Evolutionary conservation across 2,329 filamentous ascomycete genomes (phyloP), one percentile per base, ranked within the genome.

Genomic region (Trichoderma citrinoviride): DNA sequence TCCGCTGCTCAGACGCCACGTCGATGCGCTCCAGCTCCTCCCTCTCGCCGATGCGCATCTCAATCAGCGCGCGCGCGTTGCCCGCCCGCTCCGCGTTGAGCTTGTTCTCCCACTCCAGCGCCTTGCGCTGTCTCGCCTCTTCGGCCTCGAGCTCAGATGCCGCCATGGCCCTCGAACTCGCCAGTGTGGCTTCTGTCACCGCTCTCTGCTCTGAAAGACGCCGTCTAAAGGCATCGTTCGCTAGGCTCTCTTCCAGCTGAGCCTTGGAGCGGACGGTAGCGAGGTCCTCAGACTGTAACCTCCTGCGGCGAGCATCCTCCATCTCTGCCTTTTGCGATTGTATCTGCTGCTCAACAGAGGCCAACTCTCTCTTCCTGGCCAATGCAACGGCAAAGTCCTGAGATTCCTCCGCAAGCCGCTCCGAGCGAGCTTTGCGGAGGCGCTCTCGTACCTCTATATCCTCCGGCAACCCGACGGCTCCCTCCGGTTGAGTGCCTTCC

Each of bases 1-100:
- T 75, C 23, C 84, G 73, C 37, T 74, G 72, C 41, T 85, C 82
- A 14, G 80, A 78, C 12, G 74, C 76, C 25, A 75, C 72, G 61
- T 86, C 83, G 17, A 85, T 70, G 12, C 75, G 71, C 62, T 85
- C 83, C 2, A 84, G 64, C 68, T 83, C 81, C 71, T 83, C 80
- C 12, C 84, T 72, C 72, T 87, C 84, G 54, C 78, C 74, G 21
- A 85, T 71, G 10, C 81, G 73, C 23, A 86, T 75, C 15, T 76
- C 78, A 64, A 80, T 83, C 43, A 86, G 73, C 63, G 83, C 79
- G 66, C 77, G 77, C n/a, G 80, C 82, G 49, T 82, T 80, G 29
- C 78, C 78, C 12, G 83, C 77, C 40, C 79, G 76, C 72, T 82
- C 81, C 33, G 73, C 75, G 65, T 81, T 80, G 65, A 82, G 65